A percentile compares a stretch with the other conserved stretches of the same genome.
Conservation (phyloP, 1,284 basidiomycete genomes). For the Rhodotorula sp. region DNA sequence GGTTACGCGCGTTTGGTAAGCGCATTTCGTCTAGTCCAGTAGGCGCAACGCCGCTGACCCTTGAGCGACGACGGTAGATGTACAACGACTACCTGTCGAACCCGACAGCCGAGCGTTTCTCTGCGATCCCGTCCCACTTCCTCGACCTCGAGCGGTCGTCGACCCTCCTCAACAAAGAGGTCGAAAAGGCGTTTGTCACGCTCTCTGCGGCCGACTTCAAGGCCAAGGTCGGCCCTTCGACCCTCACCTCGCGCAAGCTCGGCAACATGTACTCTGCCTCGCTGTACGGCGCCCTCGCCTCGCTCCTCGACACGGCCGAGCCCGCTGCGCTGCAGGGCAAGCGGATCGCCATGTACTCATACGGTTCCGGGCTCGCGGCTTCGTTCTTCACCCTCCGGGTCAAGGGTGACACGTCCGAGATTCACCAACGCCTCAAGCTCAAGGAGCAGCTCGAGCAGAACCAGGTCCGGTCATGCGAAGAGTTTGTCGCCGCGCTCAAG, state of each 20-base stretch:
- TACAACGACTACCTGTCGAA: constrained; percentile 89
- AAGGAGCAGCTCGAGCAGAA: constrained; percentile 85
- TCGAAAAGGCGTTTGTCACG: constrained; percentile 88
- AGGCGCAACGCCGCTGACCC: background rate
- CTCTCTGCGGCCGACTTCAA: constrained; percentile 70
- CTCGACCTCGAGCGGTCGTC: constrained; percentile 65
- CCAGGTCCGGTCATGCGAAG: constrained; percentile 86
- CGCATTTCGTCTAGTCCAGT: background rate
- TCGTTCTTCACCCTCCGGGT: constrained; percentile 85
- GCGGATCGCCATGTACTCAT: constrained; percentile 87
- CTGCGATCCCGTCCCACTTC: constrained; percentile 70
- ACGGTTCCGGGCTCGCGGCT: constrained; percentile 87
- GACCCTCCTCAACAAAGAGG: constrained; percentile 84
- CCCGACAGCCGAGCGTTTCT: constrained; percentile 71
- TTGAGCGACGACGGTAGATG: constrained; percentile 48
- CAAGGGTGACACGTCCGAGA: constrained; percentile 77
- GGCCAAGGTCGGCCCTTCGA: constrained; percentile 67
- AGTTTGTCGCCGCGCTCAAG: constrained; percentile 73
- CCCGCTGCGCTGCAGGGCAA: constrained; percentile 69
- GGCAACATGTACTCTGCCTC: constrained; percentile 99
- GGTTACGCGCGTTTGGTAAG: constrained; percentile 79
- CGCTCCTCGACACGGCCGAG: constrained; percentile 67
- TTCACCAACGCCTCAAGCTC: constrained; percentile 76
- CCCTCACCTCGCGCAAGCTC: constrained; percentile 78
- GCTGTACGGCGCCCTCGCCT: constrained; percentile 88